Conservation (phyloP, 1,284 basidiomycete species). For the Trametes sp. region DNA sequence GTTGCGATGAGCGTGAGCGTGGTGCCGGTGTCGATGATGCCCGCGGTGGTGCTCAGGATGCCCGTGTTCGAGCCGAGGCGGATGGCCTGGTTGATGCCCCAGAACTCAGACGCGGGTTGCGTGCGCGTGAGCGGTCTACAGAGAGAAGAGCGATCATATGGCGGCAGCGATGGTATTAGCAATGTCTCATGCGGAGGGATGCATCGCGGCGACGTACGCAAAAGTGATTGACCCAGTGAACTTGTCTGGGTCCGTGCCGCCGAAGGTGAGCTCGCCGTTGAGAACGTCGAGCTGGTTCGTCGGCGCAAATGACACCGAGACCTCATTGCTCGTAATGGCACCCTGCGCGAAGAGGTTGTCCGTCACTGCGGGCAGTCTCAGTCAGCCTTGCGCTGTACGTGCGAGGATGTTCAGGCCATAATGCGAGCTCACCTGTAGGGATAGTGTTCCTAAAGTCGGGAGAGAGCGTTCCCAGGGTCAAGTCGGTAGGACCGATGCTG, state of each 20-base stretch:
- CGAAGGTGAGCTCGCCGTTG: constrained; percentile 59
- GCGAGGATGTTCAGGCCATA: too few species aligned
- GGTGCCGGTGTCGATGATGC: constrained; percentile 40
- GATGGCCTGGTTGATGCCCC: constrained; percentile 38
- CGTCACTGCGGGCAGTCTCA: constrained; percentile 34
- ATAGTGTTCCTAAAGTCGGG: constrained; percentile 24
- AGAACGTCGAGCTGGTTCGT: constrained; percentile 41
- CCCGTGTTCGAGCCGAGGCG: constrained; percentile 33
- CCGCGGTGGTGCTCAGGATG: constrained; percentile 34
- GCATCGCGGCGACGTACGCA: constrained; percentile 45
- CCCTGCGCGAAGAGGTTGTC: constrained; percentile 49
- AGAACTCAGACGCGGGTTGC: constrained; percentile 45
- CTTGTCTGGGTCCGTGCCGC: constrained; percentile 53
- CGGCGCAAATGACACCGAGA: constrained; percentile 60
- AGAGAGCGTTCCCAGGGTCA: constrained; percentile 48
- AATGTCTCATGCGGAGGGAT: too few species aligned
- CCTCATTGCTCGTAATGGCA: constrained; percentile 48
- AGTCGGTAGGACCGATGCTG: constrained; percentile 57
- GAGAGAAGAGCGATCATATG: not conserved
- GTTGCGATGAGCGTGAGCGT: constrained; percentile 45
- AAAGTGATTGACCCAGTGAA: constrained; percentile 55
- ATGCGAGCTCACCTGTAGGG: constrained; percentile 33
- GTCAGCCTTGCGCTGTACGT: not conserved
- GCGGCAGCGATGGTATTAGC: too few species aligned
- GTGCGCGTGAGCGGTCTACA: constrained; percentile 38